Base-by-base conservation (phyloP, 176 grass and related monocot genomes). In the Oryza meridionalis region DNA sequence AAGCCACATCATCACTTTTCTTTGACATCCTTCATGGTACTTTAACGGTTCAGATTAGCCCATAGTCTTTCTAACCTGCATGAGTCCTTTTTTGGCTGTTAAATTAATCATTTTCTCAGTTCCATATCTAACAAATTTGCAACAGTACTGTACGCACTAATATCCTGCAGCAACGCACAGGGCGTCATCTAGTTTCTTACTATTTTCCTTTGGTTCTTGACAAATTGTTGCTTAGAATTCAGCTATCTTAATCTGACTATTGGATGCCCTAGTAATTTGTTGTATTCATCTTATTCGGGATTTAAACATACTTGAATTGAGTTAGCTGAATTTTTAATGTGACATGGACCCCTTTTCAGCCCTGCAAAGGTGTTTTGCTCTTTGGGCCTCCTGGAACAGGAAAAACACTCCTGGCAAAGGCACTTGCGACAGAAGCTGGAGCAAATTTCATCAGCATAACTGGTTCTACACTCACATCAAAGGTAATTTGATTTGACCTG, bases 381-480 rank as follows among this genome's bases (percentile, higher is more conserved):
- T 98, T 98, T 88, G 96, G 96, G 31, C 96, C 96, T 81, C 96
- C 93, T 77, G 93, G 96, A 81, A 98, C 96, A 26, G 93, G 96
- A 40, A 98, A 98, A 92, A 98, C 96, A 46, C 96, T 98, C 78
- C 79, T 98, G 73, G 96, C 96, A 70, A 98, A 98, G 88, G 96
- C 96, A 73, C 96, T 98, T 51, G 96, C 96, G 77, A 98, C 96
- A 61, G 96, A 98, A 94, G 88, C 96, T 85, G 96, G 92, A 73
- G 93, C 96, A 73, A 98, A 98, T 86, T 98, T 98, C 89, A 95
- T 98, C 77, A 95, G 89, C 77, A 88, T 98, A 82, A 95, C 93
- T 78, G 91, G 91, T 70, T 98, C 96, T 45, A 86, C 96, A 74
- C 87, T 98, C 17, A 98, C 96, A 70, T 98, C 96, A 77, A 98